Evolutionary conservation across 768 basidiomycete genomes (phyloP).

Genomic region (Kwoniella newhampshirensis): DNA sequence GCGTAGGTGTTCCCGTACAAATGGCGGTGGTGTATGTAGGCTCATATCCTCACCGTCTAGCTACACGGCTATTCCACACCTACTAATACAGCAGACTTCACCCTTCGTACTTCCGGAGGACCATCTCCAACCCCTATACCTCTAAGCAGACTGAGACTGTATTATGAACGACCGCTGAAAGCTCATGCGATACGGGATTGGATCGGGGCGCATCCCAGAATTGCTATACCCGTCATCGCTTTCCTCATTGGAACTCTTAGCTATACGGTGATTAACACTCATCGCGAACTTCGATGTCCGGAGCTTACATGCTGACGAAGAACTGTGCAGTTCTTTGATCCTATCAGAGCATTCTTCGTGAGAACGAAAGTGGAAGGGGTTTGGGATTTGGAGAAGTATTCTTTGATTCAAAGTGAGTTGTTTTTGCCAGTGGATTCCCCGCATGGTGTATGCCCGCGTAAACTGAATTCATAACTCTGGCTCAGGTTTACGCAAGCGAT

Average conservation of each 20-base stretch:
- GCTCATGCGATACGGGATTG: constrained; percentile 52
- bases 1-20: constrained; percentile 49
- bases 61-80: constrained; percentile 52
- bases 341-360: constrained; percentile 78
- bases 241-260: constrained; percentile 88
- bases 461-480: not conserved
- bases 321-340: constrained; percentile 75
- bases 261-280: constrained; percentile 67
- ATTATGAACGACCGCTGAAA: constrained; percentile 51
- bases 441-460: not conserved
- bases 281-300: no score
- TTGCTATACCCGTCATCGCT: constrained; percentile 58
- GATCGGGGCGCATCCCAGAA: constrained; percentile 51
- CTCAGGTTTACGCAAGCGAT: constrained; percentile 28
- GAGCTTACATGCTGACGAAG: no score
- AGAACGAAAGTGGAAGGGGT: constrained; percentile 77
- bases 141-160: constrained; percentile 46
- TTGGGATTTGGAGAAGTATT: constrained; percentile 73
- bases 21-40: not conserved
- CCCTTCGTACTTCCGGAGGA: constrained; percentile 26
- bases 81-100: constrained; percentile 52
- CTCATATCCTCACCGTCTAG: constrained; percentile 11
- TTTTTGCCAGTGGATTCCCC: no score
- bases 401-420: constrained; percentile 65
- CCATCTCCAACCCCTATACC: constrained; percentile 27